Evolutionary conservation across 1,284 basidiomycete genomes (phyloP).

Genomic region (Rhodofomes roseus): DNA sequence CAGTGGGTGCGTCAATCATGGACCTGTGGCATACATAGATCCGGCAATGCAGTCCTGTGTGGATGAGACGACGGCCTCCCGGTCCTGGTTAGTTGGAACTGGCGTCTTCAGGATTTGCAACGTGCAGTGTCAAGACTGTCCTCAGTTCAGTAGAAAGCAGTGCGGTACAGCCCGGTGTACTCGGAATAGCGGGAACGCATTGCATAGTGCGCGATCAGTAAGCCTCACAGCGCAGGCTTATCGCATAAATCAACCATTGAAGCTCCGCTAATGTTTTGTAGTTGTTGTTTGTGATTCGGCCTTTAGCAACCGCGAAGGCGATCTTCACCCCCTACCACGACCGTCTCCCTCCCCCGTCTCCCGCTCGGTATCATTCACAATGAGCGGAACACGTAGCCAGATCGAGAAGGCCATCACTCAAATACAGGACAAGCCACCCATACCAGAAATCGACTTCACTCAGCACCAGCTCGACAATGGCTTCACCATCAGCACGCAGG

Average conservation of each 20-base stretch:
- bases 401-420: constrained; percentile 73
- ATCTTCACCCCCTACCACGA: constrained; percentile 11
- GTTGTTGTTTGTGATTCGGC: not conserved
- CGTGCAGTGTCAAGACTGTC: no score
- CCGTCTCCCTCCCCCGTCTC: constrained; percentile 14
- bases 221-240: no score
- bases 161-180: not conserved
- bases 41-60: no score
- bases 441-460: constrained; percentile 82
- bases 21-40: no score
- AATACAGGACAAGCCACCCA: constrained; percentile 61
- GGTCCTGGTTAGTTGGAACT: no score
- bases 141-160: not conserved
- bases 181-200: no score
- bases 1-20: no score
- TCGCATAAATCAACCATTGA: not conserved
- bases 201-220: not conserved
- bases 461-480: constrained; percentile 89
- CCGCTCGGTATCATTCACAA: constrained; percentile 14
- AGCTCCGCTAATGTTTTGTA: not conserved
- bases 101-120: no score
- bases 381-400: constrained; percentile 42
- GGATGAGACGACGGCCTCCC: no score
- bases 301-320: not conserved
- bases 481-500: constrained; percentile 79